Base-by-base conservation (phyloP, 768 basidiomycete species). In the Lactarius indigo region DNA sequence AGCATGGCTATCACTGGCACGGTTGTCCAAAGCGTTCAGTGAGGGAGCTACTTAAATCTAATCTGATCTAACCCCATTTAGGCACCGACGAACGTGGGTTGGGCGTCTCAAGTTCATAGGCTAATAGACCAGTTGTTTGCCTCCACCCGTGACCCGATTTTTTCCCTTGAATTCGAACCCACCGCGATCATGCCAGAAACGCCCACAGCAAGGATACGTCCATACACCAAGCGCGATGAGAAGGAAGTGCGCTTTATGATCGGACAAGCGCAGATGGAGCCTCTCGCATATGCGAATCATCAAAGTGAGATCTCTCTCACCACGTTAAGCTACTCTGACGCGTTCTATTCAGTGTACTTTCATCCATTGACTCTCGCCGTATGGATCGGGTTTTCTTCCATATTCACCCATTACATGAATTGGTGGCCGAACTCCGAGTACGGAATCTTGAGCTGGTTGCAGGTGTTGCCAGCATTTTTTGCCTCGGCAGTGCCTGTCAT, bases 401-500 rank as follows among this genome's bases (percentile, higher is more conserved):
- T 82, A 5, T 83, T 91, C 75, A 76, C 90, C 41, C 79, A 87
- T 64, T 78, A 78, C 57, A 80, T 90, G 82, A 60, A 81, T 23
- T 88, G 87, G 88, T 91, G 88, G 89, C 91, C 91, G 1, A 76
- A 79, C 23, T 72, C 75, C 15, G 72, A 78, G 15, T 71, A 78
- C 65, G 82, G 85, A 9, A 66, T 75, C 30, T 57, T 84, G 57
- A 81, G 83, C 23, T 89, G 84, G 75, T 75, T 92, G 12, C 76
- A 75, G 23, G 84, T 87, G 0, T 52, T 91, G n/a, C 88, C 90
- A 6, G 84, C 86, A 8, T 84, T 93, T 71, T 90, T 85, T 23
- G 78, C 84, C 15, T 77, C 82, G 39, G 84, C 85, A 2, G 82
- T 89, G 37, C 88, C 87, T 0, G 70, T 91, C 15, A 80, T 93